Base-by-base conservation (phyloP, 2,329 filamentous ascomycete genomes). In the Emergomyces pasteurianus region DNA sequence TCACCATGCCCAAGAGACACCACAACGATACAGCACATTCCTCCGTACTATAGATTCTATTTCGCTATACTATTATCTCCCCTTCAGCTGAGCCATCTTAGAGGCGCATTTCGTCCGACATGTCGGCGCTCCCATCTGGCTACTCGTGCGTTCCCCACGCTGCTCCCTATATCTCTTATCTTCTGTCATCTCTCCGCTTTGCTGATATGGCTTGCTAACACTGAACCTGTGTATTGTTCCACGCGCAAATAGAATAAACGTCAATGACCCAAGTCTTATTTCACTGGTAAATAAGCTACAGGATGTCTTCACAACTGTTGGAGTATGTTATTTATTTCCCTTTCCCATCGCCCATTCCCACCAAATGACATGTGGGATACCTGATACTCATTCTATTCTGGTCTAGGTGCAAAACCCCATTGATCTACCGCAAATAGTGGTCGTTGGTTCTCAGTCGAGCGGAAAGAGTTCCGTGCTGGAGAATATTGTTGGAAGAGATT, bases 391-490 rank as follows among this genome's bases (percentile, higher is more conserved):
- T 12, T 36, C 43, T 28, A 10, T 28, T 34, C 18, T 21, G 23
- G 46, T 58, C 40, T 70, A 87, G 85, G 94, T 97, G 72, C 94
- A 96, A 84, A 99, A 99, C 78, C 94, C 94, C 64, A 99, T 99
- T 81, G 94, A 99, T 80, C 80, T 99, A 65, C 94, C 94, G 60
- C 94, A 99, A 80, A 99, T 99, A 75, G 92, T 88, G 68, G 94
- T 99, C 68, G 94, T 99, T 61, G 94, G 94, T 72, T 96, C 92
- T 77, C 94, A 99, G 80, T 99, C 94, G 23, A 96, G 92, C 76
- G 94, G 94, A 79, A 99, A 99, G 86, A 96, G 91, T 82, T 99
- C 94, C 21, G 94, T 99, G 68, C 79, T 99, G 71, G 94, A 99
- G 78, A 99, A 99, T 73, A 99, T 99, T 71, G 94, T 99, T 61